Evolutionary conservation across 176 grass and related monocot genomes (phyloP), one percentile per base, ranked within the genome.

Genomic region (sorghum (Sorghum bicolor)): DNA sequence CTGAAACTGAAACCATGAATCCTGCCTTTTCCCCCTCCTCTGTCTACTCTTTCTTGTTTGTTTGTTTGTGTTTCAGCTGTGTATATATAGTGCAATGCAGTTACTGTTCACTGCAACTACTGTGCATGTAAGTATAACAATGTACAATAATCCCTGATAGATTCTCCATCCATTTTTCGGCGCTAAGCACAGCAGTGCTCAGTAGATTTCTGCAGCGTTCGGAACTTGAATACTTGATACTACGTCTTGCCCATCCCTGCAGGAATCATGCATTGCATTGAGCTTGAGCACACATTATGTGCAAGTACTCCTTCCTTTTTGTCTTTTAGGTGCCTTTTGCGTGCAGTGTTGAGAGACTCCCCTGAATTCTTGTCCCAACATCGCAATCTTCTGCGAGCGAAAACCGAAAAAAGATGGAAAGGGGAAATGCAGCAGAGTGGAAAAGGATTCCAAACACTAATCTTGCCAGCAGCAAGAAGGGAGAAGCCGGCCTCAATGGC

Each of bases 251-350:
- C n/a, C n/a, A n/a, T n/a, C n/a, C n/a, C n/a, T n/a, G n/a, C 65
- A 47, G 41, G 80, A 86, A 74, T 90, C 67, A 79, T n/a, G 53
- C 67, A 79, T 86, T 78, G 83, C 57, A 78, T 86, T n/a, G n/a
- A n/a, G n/a, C n/a, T n/a, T 82, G 83, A 37, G 36, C 57, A 90
- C 72, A 78, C 57, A 72, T 73, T 90, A 83, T 83, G 36, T 78
- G 73, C 74, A 78, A 31, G 60, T 82, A 82, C 63, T 75, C 86
- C 58, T 78, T 86, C 62, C 68, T 86, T 77, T 77, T 82, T 90
- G 83, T 68, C 84, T 79, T 86, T 86, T 83, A 68, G 80, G 67
- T 90, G 74, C 84, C 79, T 90, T 83, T 79, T 74, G 79, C 79
- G 84, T 83, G 79, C 63, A 73, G 79, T 65, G 13, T 86, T 83